Evolutionary conservation across 2,329 filamentous ascomycete species (phyloP).

Genomic region (Mycosphaerella sp.): DNA sequence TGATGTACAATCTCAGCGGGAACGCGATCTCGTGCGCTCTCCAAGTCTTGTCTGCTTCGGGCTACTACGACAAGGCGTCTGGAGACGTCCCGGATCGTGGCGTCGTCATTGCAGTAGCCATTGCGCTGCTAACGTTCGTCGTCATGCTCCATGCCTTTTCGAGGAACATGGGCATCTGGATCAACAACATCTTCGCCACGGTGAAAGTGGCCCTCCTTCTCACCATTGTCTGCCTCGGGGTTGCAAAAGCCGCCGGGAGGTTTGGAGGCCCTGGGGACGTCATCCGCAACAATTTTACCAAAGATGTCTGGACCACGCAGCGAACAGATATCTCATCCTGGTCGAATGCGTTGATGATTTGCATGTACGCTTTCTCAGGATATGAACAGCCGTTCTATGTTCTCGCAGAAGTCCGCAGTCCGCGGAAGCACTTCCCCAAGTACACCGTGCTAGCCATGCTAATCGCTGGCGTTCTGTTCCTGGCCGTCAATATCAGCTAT

Average conservation of each 20-base stretch:
- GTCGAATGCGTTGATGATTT: conserved; percentile 40
- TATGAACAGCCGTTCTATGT: conserved; percentile 45
- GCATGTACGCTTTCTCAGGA: conserved; percentile 40
- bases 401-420: conserved; percentile 39
- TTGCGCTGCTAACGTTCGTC: conserved; percentile 40
- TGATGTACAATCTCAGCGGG: conserved; percentile 46
- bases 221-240: conserved; percentile 41
- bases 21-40: conserved; percentile 46
- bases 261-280: conserved; percentile 18
- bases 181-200: conserved; percentile 49
- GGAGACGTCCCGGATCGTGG: conserved; percentile 24
- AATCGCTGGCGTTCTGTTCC: conserved; percentile 24
- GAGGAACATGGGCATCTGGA: conserved; percentile 45
- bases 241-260: conserved; percentile 24
- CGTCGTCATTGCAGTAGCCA: conserved; percentile 44
- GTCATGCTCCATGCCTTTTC: conserved; percentile 47
- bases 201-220: conserved; percentile 47
- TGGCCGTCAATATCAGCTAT: conserved; percentile 27
- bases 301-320: conserved; percentile 24
- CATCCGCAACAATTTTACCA: conserved; percentile 28
- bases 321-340: conserved; percentile 29
- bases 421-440: conserved; percentile 35
- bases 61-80: conserved; percentile 20
- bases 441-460: conserved; percentile 34
- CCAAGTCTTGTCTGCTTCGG: conserved; percentile 35